phyloP scores from a whole-genome alignment of 345 rosid genomes.

The Gossypium raimondii region DNA sequence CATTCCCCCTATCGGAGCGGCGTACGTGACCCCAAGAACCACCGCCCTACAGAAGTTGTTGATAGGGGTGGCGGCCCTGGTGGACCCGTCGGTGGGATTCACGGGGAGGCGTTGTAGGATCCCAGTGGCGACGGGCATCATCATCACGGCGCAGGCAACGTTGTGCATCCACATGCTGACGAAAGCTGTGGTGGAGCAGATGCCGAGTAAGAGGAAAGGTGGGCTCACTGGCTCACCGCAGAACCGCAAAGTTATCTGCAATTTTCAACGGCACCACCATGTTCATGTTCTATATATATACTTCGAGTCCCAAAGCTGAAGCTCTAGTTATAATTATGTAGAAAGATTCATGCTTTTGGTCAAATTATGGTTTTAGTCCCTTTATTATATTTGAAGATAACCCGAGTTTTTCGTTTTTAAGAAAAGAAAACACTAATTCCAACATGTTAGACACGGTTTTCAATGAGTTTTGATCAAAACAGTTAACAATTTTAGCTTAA shows the following conservation, averaged over 20 bases:
- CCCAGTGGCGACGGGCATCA: slow-evolving; percentile 98
- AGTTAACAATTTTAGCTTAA: too few species aligned
- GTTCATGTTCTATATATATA: too few species aligned
- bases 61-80: slow-evolving; percentile 17
- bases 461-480: too few species aligned
- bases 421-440: too few species aligned
- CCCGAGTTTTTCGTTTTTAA: too few species aligned
- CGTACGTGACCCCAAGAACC: slow-evolving; percentile 73
- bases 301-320: too few species aligned
- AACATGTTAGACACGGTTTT: too few species aligned
- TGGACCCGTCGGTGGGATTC: slow-evolving; percentile 9
- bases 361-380: too few species aligned
- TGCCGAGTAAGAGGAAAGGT: slow-evolving; percentile 70
- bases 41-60: slow-evolving; percentile 64
- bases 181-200: slow-evolving; percentile 78
- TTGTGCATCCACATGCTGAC: slow-evolving; percentile 99
- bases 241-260: slow-evolving; percentile 59
- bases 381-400: too few species aligned
- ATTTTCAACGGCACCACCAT: too few species aligned
- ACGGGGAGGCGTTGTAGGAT: slow-evolving; percentile 66
- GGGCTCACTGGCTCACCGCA: slow-evolving; percentile 84
- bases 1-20: slow-evolving; percentile 81
- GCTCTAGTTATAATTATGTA: too few species aligned
- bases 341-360: too few species aligned
- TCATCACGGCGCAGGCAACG: slow-evolving; percentile 83